These are phyloP conservation scores for Melaleuca quinquenervia DNA, from an alignment of 345 rosid genomes.

Conservation along the genomic window DNA sequence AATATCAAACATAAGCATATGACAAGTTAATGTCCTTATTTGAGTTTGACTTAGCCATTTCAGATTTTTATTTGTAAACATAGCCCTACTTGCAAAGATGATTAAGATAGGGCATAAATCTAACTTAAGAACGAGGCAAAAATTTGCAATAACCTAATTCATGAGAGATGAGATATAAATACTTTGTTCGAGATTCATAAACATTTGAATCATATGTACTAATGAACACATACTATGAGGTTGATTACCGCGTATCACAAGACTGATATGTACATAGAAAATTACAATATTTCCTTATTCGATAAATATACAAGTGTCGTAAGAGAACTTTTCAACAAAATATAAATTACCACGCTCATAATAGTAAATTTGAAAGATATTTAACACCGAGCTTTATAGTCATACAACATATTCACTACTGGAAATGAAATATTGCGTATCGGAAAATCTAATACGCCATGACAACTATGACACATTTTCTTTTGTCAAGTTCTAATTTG, in stretches of 20 bases:
- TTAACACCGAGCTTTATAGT: neutral
- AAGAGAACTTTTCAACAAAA: neutral
- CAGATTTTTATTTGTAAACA: no score
- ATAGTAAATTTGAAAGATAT: neutral
- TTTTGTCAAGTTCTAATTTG: neutral
- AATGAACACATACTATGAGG: neutral
- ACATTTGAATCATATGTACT: neutral
- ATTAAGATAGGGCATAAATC: neutral
- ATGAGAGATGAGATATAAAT: neutral
- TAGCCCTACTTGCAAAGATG: no score
- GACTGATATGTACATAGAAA: neutral
- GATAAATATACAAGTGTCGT: neutral
- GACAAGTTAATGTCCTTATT: no score
- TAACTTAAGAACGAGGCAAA: neutral
- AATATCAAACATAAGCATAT: no score
- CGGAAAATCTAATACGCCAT: neutral
- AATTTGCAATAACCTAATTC: neutral
- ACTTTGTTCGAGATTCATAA: neutral
- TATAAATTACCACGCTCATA: neutral
- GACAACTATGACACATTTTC: neutral
- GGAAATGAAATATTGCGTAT: neutral
- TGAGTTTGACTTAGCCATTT: no score
- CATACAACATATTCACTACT: neutral
- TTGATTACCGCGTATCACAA: no score
- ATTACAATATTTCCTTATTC: neutral